Base-by-base conservation (phyloP, 2,329 filamentous ascomycete genomes). In the Cytospora mali region DNA sequence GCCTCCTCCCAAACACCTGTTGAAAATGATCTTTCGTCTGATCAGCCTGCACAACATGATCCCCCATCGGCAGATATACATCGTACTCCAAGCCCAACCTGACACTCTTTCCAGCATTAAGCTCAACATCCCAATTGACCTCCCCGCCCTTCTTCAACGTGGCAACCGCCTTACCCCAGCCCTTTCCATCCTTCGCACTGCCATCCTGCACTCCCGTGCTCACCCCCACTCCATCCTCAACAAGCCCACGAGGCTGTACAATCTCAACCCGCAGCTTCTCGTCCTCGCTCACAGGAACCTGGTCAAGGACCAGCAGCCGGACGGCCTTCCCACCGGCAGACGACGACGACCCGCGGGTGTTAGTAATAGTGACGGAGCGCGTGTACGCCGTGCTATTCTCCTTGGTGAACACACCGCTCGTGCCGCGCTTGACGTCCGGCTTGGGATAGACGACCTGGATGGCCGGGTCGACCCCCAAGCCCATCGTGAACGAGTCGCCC, bases 61-160 rank as follows among this genome's bases (percentile, higher is more conserved):
- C 82, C 10, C 80, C 81, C 18, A 73, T 73, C 1, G 87, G 87
- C 67, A 84, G 76, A 25, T 79, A 79, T 21, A 87, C 81, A 64
- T 84, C 81, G 73, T 90, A 90, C 75, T 88, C 85, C 64, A 91
- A 70, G 27, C 75, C 75, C 65, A 90, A 72, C 72, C 81, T 82
- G 18, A 84, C 82, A 4, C 81, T 79, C 68, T 81, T 80, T 28
- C 86, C 85, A 0, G 84, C 79, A 64, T 86, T 82, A 56, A 90
- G 72, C 50, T 72, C 77, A 13, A 89, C 79, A 58, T 83, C 79
- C 85, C 86, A 89, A 59, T 73, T 72, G 5, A 89, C 72, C 72
- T 88, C 81, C 2, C 86, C 86, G 5, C 74, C 76, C 73, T 85
- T 85, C 71, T 80, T 82, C 57, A 87, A 69, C n/a, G 67, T 73